Evolutionary conservation across 2,329 filamentous ascomycete genomes (phyloP).

Genomic region (Penicillium sclerotiorum): DNA sequence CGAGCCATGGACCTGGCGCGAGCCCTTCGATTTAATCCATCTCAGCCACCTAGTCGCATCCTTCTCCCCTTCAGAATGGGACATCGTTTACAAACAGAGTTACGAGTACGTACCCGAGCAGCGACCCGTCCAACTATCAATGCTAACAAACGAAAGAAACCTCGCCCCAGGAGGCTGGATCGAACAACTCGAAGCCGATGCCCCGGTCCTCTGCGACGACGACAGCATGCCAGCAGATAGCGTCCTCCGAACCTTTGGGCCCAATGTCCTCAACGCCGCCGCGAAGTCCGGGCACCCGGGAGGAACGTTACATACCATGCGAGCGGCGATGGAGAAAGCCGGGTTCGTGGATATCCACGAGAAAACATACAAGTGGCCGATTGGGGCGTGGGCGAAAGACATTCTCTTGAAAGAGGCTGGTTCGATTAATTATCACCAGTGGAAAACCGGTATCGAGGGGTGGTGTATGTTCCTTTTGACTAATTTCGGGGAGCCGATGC

Average conservation of each 20-base stretch:
- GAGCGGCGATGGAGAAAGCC: constrained; percentile 17
- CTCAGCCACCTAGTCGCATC: constrained; percentile 5
- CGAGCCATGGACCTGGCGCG: constrained; percentile 15
- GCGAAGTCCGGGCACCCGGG: background rate
- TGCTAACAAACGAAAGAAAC: too few species aligned
- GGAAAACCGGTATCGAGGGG: constrained; percentile 23
- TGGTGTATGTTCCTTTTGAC: constrained; percentile 24
- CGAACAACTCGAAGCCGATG: constrained; percentile 4
- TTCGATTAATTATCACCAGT: constrained; percentile 21
- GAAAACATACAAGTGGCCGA: constrained; percentile 23
- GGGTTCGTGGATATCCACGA: constrained; percentile 35
- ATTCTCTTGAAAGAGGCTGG: constrained; percentile 41
- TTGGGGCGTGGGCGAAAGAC: constrained; percentile 32
- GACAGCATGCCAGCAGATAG: background rate
- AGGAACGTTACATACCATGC: constrained; percentile 14
- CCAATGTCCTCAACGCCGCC: constrained; percentile 15
- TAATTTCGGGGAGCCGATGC: too few species aligned
- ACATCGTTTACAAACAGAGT: constrained; percentile 2
- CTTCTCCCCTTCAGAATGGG: constrained; percentile 2
- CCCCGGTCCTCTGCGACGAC: constrained; percentile 3
- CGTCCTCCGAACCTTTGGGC: background rate
- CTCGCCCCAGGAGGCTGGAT: constrained; percentile 8
- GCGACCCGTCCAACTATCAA: too few species aligned
- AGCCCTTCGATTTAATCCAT: constrained; percentile 22
- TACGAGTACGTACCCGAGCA: too few species aligned